Evolutionary conservation across 768 basidiomycete species (phyloP), one percentile per base, ranked within the genome.

Genomic region (Hericium rajendrae): DNA sequence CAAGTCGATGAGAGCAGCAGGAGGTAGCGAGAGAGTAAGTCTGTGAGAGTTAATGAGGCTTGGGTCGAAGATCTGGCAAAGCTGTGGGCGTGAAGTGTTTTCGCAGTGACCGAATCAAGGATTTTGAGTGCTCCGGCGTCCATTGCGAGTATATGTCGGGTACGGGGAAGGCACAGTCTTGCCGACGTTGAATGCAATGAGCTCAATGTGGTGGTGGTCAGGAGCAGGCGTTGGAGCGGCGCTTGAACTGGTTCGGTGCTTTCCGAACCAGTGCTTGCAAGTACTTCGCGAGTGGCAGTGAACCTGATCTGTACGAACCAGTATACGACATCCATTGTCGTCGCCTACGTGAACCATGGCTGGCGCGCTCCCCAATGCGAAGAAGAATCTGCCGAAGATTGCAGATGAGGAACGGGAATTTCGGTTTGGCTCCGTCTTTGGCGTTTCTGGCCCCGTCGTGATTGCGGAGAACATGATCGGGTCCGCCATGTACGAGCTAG

Each of bases 361-460:
- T 40, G 94, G 94, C 60, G 94, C 90, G 66, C 83, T 95, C 67
- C 80, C 87, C 61, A 94, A 94, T 69, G 94, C 94, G 63, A 91
- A 86, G 78, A 82, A 79, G 71, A 79, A 91, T 71, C 83, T 97
- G 58, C 79, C 83, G 67, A 95, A 88, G 80, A 84, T 97, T 71
- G 76, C 79, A 57, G 87, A 97, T 80, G 94, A 95, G 72, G 89
- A 95, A 62, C 79, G 80, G 51, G 94, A 97, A 74, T 87, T 85
- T 61, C 79, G 79, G 62, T 91, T 91, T 65, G 94, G 91, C 57
- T 82, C 86, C 65, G 93, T 95, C 8, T 93, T 82, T 70, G 94
- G 94, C 60, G 97, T 99, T 41, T 99, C 97, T 40, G 97, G 97
- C 46, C 97, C 97, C 53, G 95, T 97, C 76, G 95, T 99, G 67